Conservation (phyloP, 2,329 filamentous ascomycete species). For the Phyllosticta ampelicida region DNA sequence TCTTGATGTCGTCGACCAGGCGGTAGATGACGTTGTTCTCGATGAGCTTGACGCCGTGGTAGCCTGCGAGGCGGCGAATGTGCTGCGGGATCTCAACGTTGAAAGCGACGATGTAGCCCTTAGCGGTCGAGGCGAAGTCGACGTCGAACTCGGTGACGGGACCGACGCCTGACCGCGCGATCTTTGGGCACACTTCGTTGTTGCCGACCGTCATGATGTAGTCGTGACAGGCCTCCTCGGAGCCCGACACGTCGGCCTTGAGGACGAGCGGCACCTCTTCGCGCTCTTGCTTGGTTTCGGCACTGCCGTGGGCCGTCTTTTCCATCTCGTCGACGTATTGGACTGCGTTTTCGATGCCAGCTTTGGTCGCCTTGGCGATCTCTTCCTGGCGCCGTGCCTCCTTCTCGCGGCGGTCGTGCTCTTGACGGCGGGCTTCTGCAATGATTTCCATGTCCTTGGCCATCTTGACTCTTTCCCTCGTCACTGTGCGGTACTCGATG, state of each 20-base stretch:
- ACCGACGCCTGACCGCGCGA: slow-evolving; percentile 71
- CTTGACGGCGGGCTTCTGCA: slow-evolving; percentile 50
- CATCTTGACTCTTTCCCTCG: slow-evolving; percentile 54
- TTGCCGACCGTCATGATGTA: slow-evolving; percentile 70
- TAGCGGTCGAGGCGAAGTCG: slow-evolving; percentile 70
- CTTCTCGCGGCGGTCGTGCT: slow-evolving; percentile 52
- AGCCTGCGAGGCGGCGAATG: slow-evolving; percentile 59
- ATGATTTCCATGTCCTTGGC: slow-evolving; percentile 65
- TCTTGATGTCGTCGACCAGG: slow-evolving; percentile 61
- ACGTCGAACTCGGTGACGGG: slow-evolving; percentile 76
- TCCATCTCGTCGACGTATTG: slow-evolving; percentile 22
- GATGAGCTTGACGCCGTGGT: slow-evolving; percentile 63
- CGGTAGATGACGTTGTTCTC: slow-evolving; percentile 83
- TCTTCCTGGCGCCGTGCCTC: slow-evolving; percentile 33
- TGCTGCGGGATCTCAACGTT: slow-evolving; percentile 60
- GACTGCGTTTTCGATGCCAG: slow-evolving; percentile 18
- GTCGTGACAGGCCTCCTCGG: slow-evolving; percentile 78
- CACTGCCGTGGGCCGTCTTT: slow-evolving; percentile 30
- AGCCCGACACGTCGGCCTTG: slow-evolving; percentile 88
- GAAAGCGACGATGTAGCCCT: slow-evolving; percentile 74
- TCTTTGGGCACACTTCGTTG: slow-evolving; percentile 65
- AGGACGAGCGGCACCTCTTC: slow-evolving; percentile 68
- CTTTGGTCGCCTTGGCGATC: slow-evolving; percentile 17
- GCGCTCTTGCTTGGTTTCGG: slow-evolving; percentile 31
- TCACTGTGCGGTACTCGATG: slow-evolving; percentile 63